These are phyloP conservation scores for Erythrophleum ivorense DNA, from an alignment of 331 rosid genomes.

Conservation along the genomic window DNA sequence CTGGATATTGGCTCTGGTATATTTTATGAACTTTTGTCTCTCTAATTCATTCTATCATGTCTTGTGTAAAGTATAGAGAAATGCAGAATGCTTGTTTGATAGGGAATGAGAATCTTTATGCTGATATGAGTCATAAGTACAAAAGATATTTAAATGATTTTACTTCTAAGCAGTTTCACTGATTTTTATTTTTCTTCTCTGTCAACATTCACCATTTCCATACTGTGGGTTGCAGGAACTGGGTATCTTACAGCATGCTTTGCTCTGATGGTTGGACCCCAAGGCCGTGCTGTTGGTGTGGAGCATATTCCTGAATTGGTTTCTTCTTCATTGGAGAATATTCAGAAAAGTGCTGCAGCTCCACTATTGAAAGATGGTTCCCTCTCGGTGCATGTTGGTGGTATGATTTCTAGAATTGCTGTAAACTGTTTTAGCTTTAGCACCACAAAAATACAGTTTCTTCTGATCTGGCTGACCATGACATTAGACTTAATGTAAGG, in stretches of 20 bases:
- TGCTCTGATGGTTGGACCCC: conserved; percentile 91
- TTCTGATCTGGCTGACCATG: neutral
- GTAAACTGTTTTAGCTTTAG: neutral
- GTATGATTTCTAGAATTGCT: conserved; percentile 52
- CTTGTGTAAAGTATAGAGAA: neutral
- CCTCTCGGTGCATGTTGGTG: conserved; percentile 74
- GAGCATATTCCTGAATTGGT: conserved; percentile 95
- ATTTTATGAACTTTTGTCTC: conserved; percentile 16
- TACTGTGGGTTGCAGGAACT: conserved; percentile 64
- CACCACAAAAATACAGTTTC: neutral
- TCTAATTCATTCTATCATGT: neutral
- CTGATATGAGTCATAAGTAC: neutral
- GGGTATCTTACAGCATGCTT: conserved; percentile 96
- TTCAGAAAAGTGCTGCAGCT: conserved; percentile 81
- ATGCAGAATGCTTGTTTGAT: neutral
- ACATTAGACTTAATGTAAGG: neutral
- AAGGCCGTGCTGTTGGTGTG: conserved; percentile 83
- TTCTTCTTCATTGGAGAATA: conserved; percentile 72
- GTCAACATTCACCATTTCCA: conserved; percentile 3
- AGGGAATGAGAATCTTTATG: neutral
- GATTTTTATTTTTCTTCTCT: neutral
- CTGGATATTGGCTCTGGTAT: conserved; percentile 95
- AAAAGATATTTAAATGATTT: conserved; percentile 20
- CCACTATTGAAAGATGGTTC: conserved; percentile 78
- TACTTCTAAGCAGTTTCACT: neutral